Conservation (phyloP, 164 flowering plant species). For the Berberis vulgaris region DNA sequence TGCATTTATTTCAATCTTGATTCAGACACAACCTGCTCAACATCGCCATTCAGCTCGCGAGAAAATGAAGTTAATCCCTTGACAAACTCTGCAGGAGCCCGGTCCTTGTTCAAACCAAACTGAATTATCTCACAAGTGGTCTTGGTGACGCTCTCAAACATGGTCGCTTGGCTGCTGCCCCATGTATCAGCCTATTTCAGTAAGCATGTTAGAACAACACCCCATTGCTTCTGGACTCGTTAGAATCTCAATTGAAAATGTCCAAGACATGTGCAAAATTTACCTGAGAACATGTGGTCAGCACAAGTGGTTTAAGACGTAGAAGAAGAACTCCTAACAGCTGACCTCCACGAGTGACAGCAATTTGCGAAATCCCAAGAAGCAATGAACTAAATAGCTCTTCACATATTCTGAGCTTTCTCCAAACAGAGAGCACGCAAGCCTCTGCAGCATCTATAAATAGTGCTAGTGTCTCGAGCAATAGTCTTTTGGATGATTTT, state of each 20-base stretch:
- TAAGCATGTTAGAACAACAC: conserved; percentile 2
- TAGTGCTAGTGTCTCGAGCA: conserved; percentile 66
- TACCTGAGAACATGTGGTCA: conserved; percentile 79
- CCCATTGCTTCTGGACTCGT: neutral
- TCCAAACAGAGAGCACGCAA: conserved; percentile 80
- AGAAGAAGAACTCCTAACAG: conserved; percentile 78
- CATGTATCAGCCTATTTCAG: conserved; percentile 69
- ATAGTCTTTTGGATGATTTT: conserved; percentile 60
- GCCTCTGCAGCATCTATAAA: conserved; percentile 85
- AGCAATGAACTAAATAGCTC: conserved; percentile 81
- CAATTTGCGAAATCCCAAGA: conserved; percentile 60
- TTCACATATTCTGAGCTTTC: conserved; percentile 80
- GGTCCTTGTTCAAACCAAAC: conserved; percentile 87
- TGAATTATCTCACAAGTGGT: conserved; percentile 80
- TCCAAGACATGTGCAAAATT: neutral
- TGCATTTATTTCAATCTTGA: neutral
- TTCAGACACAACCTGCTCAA: conserved; percentile 42
- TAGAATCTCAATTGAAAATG: neutral
- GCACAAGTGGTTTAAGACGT: conserved; percentile 83
- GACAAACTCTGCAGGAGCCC: conserved; percentile 83
- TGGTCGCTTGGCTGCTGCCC: conserved; percentile 67
- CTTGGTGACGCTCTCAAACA: conserved; percentile 79
- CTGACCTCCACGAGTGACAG: conserved; percentile 77
- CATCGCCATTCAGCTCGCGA: conserved; percentile 79
- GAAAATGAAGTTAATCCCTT: conserved; percentile 78